These are phyloP conservation scores for Dimocarpus longan DNA, from an alignment of 345 rosid species.

Conservation along the genomic window DNA sequence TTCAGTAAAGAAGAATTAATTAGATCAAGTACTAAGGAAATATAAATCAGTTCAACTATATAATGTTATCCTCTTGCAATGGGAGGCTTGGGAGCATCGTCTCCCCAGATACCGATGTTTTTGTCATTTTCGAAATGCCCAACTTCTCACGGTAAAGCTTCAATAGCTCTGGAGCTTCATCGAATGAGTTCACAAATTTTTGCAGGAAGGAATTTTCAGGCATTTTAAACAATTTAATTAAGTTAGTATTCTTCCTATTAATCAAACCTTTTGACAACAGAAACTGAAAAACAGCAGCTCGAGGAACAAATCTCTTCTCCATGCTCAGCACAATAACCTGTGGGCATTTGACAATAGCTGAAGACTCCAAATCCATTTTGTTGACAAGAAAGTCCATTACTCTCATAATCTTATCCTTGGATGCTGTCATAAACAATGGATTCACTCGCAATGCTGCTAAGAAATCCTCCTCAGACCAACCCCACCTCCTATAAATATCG, in stretches of 20 bases:
- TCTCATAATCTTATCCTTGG: constrained; percentile 19
- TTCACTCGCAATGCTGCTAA: constrained; percentile 14
- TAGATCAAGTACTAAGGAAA: background rate
- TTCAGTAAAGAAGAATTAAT: too few relatives aligned
- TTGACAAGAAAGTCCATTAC: constrained; percentile 29
- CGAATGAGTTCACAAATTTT: background rate
- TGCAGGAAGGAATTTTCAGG: background rate
- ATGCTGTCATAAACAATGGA: constrained; percentile 12
- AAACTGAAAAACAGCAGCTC: background rate
- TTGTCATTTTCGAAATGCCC: background rate
- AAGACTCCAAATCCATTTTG: constrained; percentile 15
- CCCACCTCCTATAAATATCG: constrained; percentile 27
- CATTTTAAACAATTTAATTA: background rate
- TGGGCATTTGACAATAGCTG: background rate
- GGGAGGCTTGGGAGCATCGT: too few relatives aligned
- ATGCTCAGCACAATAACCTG: background rate
- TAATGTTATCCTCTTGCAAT: background rate
- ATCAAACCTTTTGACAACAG: constrained; percentile 12
- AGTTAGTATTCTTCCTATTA: background rate
- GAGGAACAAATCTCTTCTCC: constrained; percentile 17
- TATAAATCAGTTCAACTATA: too few relatives aligned
- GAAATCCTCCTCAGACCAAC: constrained; percentile 30
- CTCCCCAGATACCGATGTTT: background rate
- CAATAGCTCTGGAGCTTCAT: constrained; percentile 16
- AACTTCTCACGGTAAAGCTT: constrained; percentile 1